Evolutionary conservation across 78 protist species (phyloP), one percentile per base, ranked within the genome.

Genomic region (Dictyostelium brefeldianum): DNA sequence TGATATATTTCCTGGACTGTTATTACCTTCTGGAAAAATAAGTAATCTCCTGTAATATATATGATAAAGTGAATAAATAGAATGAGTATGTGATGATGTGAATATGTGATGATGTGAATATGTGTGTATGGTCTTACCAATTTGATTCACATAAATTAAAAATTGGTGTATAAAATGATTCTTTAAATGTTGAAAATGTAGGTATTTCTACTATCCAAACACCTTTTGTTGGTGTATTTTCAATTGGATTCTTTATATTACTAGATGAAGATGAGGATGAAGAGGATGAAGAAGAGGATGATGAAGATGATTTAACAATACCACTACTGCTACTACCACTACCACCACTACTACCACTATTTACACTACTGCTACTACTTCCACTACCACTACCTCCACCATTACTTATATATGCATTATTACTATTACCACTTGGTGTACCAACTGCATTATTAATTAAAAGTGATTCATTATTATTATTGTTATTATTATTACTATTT

Each of bases 1-100:
- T 54, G 93, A 87, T 27, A 87, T 87, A 77, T 87, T 87, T 22
- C 93, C 93, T 20, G 93, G 93, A 56, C 93, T 87, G 41, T 87
- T 87, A 51, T 87, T 87, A 64, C 93, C 93, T 69, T 87, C 93
- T 59, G 93, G 93, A 22, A 87, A 87, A 10, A 87, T 87, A 36
- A 87, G 56, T 48, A 87, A 78, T 65, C 93, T 77, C 91, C 91
- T 83, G 25, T 20, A 25, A 62, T 62, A 8, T 51, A 2, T 31
- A n/a, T 51, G 10, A 36, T 36, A 36, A 59, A 59, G 5, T 36
- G 43, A 36, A 36, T 36, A 36, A 36, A 36, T 36, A 36, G 43
- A 36, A 36, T 36, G 43, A 36, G 43, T 36, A 36, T 36, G 43
- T 36, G 43, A 5, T n/a, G 43, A 3, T 36, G 43, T 36, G 43